Conservation (phyloP, 2,329 filamentous ascomycete genomes). For the Bretziella fagacearum region DNA sequence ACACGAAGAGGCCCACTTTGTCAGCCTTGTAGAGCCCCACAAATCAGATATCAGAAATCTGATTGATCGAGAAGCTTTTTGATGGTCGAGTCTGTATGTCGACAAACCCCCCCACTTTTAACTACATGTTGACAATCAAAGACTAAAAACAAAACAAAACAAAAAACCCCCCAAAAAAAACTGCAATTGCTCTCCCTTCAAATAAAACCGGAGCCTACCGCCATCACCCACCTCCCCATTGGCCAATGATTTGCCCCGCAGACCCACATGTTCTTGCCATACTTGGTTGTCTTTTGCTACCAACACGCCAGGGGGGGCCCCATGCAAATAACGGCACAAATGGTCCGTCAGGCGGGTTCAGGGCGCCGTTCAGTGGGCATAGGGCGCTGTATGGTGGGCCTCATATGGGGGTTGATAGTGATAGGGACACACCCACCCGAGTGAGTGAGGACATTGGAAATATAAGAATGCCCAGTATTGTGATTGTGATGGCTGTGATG, state of each 20-base stretch:
- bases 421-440: neutral
- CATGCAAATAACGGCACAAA: neutral
- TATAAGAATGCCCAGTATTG: neutral
- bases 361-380: too few relatives aligned
- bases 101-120: too few relatives aligned
- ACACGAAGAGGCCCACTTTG: too few relatives aligned
- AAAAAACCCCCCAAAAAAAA: neutral
- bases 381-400: neutral
- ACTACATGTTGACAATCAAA: too few relatives aligned
- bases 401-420: neutral
- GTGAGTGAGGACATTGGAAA: neutral
- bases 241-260: constrained; percentile 2
- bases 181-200: neutral
- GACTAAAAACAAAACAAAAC: neutral
- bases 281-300: neutral
- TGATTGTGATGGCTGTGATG: neutral
- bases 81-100: too few relatives aligned
- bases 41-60: neutral
- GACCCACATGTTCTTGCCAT: constrained; percentile 5
- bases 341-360: too few relatives aligned
- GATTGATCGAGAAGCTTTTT: neutral
- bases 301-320: neutral
- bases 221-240: neutral
- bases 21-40: neutral
- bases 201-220: neutral